Evolutionary conservation across 1,284 basidiomycete genomes (phyloP), one percentile per base, ranked within the genome.

Genomic region (Psilocybe mexicana): DNA sequence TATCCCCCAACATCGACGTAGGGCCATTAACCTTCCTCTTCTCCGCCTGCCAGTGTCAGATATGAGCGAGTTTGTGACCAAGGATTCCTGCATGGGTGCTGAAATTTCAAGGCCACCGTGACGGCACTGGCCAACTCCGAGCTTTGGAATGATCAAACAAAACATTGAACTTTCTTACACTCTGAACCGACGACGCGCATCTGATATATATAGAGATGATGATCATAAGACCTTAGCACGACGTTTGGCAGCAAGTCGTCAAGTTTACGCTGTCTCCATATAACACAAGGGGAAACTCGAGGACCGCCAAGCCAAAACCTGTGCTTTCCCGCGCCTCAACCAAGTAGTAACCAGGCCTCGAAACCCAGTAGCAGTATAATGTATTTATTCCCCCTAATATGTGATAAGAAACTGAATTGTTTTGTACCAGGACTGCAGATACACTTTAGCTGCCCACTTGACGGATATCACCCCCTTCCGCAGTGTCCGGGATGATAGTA

Each of bases 381-480:
- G 14, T 12, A 40, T 40, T 40, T 40, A 8, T 12, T 40, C 14
- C 4, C 8, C 14, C n/a, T 40, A 18, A 18, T 18, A n/a, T 11
- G 38, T n/a, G 38, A 11, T 14, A 14, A 40, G 7, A 40, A 40
- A 14, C n/a, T n/a, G 3, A 40, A 14, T 40, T 40, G 11, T 6
- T 4, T n/a, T 40, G 10, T 40, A 14, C 38, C 10, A 40, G 38
- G n/a, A 42, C 18, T 44, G 26, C 6, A 8, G 26, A 43, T 18
- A n/a, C 33, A 33, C 23, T 11, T 28, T 46, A 10, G n/a, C 43
- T 18, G 12, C 40, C 43, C 43, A 46, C 18, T 18, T 40, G 42
- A 43, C 35, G 55, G 59, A 12, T 25, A 56, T 56, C 55, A 57
- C 25, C 33, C 24, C 46, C 38, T 60, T 51, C 59, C 59, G 55